Base-by-base conservation (phyloP, 179 eudicot species). In the Monotropa hypopitys region DNA sequence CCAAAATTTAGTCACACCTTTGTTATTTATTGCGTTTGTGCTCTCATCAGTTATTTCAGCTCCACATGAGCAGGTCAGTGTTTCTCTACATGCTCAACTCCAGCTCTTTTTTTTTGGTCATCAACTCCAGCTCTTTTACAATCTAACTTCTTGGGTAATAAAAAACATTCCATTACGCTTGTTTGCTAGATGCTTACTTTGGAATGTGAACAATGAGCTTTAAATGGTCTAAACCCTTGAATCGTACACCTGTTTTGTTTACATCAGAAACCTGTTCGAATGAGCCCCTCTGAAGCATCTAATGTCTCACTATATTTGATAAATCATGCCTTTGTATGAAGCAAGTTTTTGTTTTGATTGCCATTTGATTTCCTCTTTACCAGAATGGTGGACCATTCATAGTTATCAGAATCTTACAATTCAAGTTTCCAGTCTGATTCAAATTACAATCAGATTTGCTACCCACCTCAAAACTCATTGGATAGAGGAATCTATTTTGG, bases 61-160 rank as follows among this genome's bases (percentile, higher is more conserved):
- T 81, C 76, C 92, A 50, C 68, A 63, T 73, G 94, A 90, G 66
- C 87, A 90, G 92, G 94, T 90, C 62, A 74, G 78, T 59, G 53
- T 77, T 53, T 28, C 67, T 51, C 68, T 62, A 70, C 43, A 26
- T 70, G 35, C 53, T 45, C n/a, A 43, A 70, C 21, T 67, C 12
- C 11, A 0, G n/a, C n/a, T n/a, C n/a, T n/a, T n/a, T n/a, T n/a
- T n/a, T n/a, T n/a, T n/a, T n/a, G n/a, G n/a, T n/a, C n/a, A n/a
- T 35, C 40, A 35, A 35, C 40, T 35, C 4, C 2, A 35, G 12
- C 46, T 38, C 70, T 33, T 66, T 16, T 8, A 13, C 4, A 59
- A 23, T 59, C 33, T 11, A 59, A 26, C 65, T 59, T 4, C 47
- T 3, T 66, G 45, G 11, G 26, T 35, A 18, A 38, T 21, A 35